Conservation (phyloP, 2,329 filamentous ascomycete species). For the Aspergillus aculeatus region DNA sequence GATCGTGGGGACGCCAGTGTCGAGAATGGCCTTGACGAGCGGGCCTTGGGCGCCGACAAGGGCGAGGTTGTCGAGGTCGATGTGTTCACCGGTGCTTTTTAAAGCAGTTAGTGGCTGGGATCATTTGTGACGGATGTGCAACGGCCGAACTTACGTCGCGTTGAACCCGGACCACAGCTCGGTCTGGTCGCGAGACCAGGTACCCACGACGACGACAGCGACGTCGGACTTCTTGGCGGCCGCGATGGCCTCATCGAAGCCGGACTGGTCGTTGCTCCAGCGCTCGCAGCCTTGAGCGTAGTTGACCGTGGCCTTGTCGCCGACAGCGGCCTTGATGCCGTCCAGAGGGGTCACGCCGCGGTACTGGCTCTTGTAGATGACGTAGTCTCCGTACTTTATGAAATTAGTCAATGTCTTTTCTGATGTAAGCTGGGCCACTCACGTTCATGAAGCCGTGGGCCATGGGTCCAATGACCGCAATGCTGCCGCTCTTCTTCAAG, state of each 20-base stretch:
- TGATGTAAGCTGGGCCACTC: constrained; percentile 26
- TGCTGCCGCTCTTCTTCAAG: constrained; percentile 61
- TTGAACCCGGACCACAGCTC: constrained; percentile 71
- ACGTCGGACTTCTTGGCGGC: constrained; percentile 67
- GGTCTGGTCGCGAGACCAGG: constrained; percentile 71
- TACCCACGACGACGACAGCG: constrained; percentile 71
- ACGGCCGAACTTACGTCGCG: constrained; percentile 51
- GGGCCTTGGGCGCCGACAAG: constrained; percentile 69
- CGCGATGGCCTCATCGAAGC: constrained; percentile 65
- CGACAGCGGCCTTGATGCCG: constrained; percentile 62
- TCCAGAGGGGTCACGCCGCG: constrained; percentile 68
- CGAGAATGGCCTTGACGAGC: constrained; percentile 65
- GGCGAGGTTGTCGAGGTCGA: constrained; percentile 63
- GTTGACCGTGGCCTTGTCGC: constrained; percentile 58
- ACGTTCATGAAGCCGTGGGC: constrained; percentile 69
- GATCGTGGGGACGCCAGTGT: constrained; percentile 65
- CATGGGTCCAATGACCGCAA: constrained; percentile 75
- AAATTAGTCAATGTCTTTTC: background rate
- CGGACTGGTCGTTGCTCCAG: constrained; percentile 69
- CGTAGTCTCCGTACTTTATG: constrained; percentile 67
- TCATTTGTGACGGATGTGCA: background rate
- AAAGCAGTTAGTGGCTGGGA: background rate
- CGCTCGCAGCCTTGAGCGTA: constrained; percentile 70
- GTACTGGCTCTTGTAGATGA: constrained; percentile 63
- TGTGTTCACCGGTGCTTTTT: constrained; percentile 64